These are phyloP conservation scores for Cytospora paraplurivora DNA, from an alignment of 2,329 filamentous ascomycete genomes.

Conservation along the genomic window DNA sequence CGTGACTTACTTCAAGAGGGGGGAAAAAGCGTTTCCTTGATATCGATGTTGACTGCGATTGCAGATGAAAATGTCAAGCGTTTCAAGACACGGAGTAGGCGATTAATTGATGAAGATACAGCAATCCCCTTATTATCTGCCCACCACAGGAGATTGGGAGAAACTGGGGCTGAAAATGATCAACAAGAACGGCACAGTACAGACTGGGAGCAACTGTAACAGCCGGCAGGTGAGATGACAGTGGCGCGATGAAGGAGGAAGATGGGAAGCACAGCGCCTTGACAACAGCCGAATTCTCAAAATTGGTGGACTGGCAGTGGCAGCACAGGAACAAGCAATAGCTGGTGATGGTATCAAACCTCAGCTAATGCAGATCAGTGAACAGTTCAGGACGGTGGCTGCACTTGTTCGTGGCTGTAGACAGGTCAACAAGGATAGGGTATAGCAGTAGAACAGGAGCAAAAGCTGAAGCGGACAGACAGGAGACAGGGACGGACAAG, in stretches of 20 bases:
- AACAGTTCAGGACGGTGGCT: background rate
- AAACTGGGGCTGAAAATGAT: constrained; percentile 4
- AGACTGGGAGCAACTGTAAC: constrained; percentile 2
- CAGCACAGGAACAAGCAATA: constrained; percentile 4
- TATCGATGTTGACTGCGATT: constrained; percentile 8
- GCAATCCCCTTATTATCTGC: constrained; percentile 9
- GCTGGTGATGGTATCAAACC: background rate
- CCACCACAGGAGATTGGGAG: constrained; percentile 11
- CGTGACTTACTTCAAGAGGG: constrained; percentile 10
- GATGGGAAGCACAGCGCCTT: constrained; percentile 10
- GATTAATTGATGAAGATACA: constrained; percentile 10
- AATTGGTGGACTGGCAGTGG: background rate
- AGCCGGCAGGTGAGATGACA: constrained; percentile 11
- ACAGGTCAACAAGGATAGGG: constrained; percentile 1
- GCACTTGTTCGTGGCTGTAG: background rate
- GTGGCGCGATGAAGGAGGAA: constrained; percentile 8
- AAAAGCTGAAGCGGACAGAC: constrained; percentile 12
- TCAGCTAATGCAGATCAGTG: background rate
- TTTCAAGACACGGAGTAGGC: constrained; percentile 6
- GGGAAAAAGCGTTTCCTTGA: too few relatives aligned
- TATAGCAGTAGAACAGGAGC: constrained; percentile 7
- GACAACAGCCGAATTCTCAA: background rate
- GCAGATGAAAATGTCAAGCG: constrained; percentile 12
- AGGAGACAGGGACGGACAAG: constrained; percentile 1
- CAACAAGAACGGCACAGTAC: constrained; percentile 13